Evolutionary conservation across 805 yeast species (phyloP).

Genomic region (Kuraishia hungarica): DNA sequence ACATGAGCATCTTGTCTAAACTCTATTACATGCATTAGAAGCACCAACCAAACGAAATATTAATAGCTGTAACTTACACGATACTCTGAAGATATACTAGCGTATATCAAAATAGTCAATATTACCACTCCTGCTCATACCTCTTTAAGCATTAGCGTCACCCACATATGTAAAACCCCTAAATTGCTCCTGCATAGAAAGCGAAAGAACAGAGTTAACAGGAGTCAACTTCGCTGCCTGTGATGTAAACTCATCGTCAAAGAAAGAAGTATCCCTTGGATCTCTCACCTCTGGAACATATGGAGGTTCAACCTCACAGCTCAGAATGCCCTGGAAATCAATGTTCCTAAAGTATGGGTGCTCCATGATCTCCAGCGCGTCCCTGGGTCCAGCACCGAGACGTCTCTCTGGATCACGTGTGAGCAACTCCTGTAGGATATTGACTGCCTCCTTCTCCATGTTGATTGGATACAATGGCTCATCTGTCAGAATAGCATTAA

Average conservation of each 20-base stretch:
- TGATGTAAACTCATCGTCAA: slow-evolving; percentile 90
- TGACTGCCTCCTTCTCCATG: slow-evolving; percentile 95
- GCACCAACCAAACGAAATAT: not conserved
- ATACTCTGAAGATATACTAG: not conserved
- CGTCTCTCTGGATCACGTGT: slow-evolving; percentile 84
- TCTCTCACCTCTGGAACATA: slow-evolving; percentile 80
- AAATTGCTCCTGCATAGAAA: slow-evolving; percentile 91
- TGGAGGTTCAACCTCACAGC: slow-evolving; percentile 74
- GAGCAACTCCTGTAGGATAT: slow-evolving; percentile 81
- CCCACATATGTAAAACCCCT: slow-evolving; percentile 91
- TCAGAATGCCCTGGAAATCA: slow-evolving; percentile 77
- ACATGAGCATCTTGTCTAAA: not conserved
- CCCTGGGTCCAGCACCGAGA: slow-evolving; percentile 80
- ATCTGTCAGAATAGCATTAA: slow-evolving; percentile 92
- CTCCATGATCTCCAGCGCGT: slow-evolving; percentile 90
- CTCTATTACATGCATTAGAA: not conserved
- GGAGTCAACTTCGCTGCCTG: slow-evolving; percentile 95
- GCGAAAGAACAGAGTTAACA: slow-evolving; percentile 76
- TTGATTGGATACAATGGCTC: slow-evolving; percentile 95
- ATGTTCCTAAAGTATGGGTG: slow-evolving; percentile 91
- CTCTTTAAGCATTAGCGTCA: slow-evolving; percentile 31
- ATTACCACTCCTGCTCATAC: not conserved
- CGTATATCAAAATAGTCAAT: no score
- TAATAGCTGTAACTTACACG: not conserved
- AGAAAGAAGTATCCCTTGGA: slow-evolving; percentile 86